Conservation (phyloP, 129 eudicot species). For the Chrysanthemum makinoi region DNA sequence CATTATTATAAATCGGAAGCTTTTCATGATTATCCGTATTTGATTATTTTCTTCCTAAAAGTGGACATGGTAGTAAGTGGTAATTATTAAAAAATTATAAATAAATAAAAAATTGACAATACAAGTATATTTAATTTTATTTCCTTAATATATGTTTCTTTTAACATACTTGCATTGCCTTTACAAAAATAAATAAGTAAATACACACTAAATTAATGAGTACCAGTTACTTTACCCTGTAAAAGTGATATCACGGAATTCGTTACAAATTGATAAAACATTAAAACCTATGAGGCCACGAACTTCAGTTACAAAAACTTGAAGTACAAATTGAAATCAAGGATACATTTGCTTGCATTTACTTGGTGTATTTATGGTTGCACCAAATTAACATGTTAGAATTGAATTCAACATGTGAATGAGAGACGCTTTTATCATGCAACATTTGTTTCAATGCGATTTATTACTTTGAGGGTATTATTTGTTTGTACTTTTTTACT, state of each 20-base stretch:
- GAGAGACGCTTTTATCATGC: slow-evolving; percentile 22
- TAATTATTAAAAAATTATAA: too few relatives aligned
- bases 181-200: too few relatives aligned
- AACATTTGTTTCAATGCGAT: slow-evolving; percentile 11
- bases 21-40: slow-evolving; percentile 14
- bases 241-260: too few relatives aligned
- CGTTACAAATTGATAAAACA: background rate
- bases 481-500: too few relatives aligned
- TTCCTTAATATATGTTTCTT: too few relatives aligned
- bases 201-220: too few relatives aligned
- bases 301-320: background rate
- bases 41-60: too few relatives aligned
- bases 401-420: slow-evolving; percentile 3
- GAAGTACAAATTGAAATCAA: background rate
- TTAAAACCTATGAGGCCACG: background rate
- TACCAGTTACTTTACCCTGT: too few relatives aligned
- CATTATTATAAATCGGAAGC: slow-evolving; percentile 14
- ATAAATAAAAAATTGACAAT: too few relatives aligned
- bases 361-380: slow-evolving; percentile 18
- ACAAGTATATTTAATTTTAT: too few relatives aligned
- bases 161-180: too few relatives aligned
- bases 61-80: too few relatives aligned
- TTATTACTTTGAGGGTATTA: background rate
- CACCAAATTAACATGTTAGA: slow-evolving; percentile 21
- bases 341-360: slow-evolving; percentile 14